These are phyloP conservation scores for Candida hispaniensis DNA, from an alignment of 805 yeast genomes.

Conservation along the genomic window DNA sequence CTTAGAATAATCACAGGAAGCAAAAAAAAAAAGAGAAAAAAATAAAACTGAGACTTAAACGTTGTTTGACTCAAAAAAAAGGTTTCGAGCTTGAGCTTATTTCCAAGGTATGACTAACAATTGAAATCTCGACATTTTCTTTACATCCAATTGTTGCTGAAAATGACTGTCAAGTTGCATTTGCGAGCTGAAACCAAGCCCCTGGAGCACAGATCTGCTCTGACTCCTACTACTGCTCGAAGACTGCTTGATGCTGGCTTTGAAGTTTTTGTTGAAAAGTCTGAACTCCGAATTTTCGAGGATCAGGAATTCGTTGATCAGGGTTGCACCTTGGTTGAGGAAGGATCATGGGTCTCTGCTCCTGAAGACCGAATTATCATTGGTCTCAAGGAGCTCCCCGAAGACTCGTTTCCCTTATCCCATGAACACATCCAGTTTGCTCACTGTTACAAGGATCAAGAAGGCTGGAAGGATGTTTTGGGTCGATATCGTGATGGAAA, in stretches of 20 bases:
- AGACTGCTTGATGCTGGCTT: constrained; percentile 78
- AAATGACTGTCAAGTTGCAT: constrained; percentile 62
- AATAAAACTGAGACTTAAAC: too few species aligned
- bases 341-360: constrained; percentile 87
- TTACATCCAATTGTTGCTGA: too few species aligned
- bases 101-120: too few species aligned
- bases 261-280: constrained; percentile 77
- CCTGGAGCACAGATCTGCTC: constrained; percentile 91
- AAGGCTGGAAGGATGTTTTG: constrained; percentile 90
- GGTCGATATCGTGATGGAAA: constrained; percentile 83
- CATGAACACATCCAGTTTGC: constrained; percentile 98
- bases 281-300: constrained; percentile 71
- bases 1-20: too few species aligned
- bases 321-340: constrained; percentile 85
- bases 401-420: constrained; percentile 78
- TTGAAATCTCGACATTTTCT: too few species aligned
- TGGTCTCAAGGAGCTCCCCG: constrained; percentile 94
- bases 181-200: constrained; percentile 97
- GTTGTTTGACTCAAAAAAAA: too few species aligned
- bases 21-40: too few species aligned
- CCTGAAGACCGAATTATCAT: constrained; percentile 82
- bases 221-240: constrained; percentile 86
- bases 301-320: constrained; percentile 60
- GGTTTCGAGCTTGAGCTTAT: too few species aligned
- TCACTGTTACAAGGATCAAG: constrained; percentile 96